Conservation (phyloP, 2,329 filamentous ascomycete genomes). For the Cladophialophora yegresii region DNA sequence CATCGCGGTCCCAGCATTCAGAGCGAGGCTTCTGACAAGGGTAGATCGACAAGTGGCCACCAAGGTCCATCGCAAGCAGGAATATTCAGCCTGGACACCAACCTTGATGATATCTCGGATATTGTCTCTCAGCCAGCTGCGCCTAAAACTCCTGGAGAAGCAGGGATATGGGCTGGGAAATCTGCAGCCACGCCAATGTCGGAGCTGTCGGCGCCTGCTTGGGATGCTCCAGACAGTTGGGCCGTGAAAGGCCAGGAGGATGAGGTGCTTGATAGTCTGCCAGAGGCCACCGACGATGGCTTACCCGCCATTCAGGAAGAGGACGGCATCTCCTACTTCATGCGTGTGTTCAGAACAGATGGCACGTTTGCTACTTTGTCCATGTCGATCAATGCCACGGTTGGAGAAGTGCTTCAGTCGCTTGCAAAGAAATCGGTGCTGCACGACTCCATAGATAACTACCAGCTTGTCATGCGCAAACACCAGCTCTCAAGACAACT, state of each 20-base stretch:
- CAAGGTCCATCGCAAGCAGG: constrained; percentile 51
- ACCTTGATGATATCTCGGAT: constrained; percentile 87
- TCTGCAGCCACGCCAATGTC: constrained; percentile 40
- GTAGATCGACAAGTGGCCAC: constrained; percentile 44
- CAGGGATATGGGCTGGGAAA: constrained; percentile 40
- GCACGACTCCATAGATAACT: constrained; percentile 86
- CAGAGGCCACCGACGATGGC: constrained; percentile 62
- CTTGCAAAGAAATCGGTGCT: constrained; percentile 93
- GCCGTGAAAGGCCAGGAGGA: constrained; percentile 69
- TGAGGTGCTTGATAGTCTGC: constrained; percentile 41
- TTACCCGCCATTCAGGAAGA: constrained; percentile 71
- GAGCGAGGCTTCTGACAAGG: constrained; percentile 56
- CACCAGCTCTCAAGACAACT: constrained; percentile 86
- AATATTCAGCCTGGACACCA: constrained; percentile 80
- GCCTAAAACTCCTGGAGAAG: constrained; percentile 65
- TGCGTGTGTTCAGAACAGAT: constrained; percentile 91
- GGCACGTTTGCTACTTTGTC: constrained; percentile 93
- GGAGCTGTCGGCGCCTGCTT: constrained; percentile 59
- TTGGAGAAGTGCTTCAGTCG: constrained; percentile 82
- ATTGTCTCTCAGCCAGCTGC: constrained; percentile 70
- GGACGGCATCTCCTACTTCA: constrained; percentile 77
- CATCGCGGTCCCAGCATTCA: constrained; percentile 37
- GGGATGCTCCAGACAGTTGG: constrained; percentile 97
- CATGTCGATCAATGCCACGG: constrained; percentile 77
- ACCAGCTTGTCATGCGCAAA: constrained; percentile 92